Percentiles rank a stretch among this genome's conserved stretches.
These are phyloP conservation scores for Dactylellina leptospora DNA, from an alignment of 2,329 filamentous ascomycete genomes.

Conservation along the genomic window DNA sequence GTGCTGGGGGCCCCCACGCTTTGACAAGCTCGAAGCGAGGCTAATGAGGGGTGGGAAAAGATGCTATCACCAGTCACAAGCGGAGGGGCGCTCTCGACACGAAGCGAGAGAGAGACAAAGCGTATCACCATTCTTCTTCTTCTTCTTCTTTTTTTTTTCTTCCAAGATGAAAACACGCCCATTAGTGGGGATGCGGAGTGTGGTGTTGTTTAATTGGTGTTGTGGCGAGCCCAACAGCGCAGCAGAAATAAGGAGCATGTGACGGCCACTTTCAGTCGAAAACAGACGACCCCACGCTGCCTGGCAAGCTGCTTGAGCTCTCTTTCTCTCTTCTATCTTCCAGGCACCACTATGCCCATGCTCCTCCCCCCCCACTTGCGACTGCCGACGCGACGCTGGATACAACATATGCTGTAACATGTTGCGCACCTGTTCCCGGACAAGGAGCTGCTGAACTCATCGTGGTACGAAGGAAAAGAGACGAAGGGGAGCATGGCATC, in stretches of 20 bases:
- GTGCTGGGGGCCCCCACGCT: no score
- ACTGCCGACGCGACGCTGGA: constrained; percentile 14
- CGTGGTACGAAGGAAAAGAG: no score
- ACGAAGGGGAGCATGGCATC: no score
- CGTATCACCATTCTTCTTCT: constrained; percentile 20
- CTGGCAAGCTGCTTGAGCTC: constrained; percentile 12
- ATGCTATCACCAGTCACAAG: constrained; percentile 21
- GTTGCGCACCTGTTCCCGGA: no score
- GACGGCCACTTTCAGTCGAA: constrained; percentile 8
- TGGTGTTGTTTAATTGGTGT: constrained; percentile 38
- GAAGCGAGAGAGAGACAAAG: constrained; percentile 39
- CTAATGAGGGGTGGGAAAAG: constrained; percentile 5
- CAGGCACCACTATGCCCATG: constrained; percentile 3
- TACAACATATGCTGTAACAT: no score
- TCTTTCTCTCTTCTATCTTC: no score
- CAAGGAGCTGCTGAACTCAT: no score
- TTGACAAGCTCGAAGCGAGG: background rate
- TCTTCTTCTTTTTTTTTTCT: background rate
- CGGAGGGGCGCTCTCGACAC: constrained; percentile 28
- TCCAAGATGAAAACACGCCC: no score
- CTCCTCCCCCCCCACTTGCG: constrained; percentile 34
- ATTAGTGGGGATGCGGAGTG: no score
- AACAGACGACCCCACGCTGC: constrained; percentile 26
- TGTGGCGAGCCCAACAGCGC: constrained; percentile 11
- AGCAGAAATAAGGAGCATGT: constrained; percentile 23